Conservation (phyloP, 176 grass and related monocot genomes). For the Oryza coarctata region DNA sequence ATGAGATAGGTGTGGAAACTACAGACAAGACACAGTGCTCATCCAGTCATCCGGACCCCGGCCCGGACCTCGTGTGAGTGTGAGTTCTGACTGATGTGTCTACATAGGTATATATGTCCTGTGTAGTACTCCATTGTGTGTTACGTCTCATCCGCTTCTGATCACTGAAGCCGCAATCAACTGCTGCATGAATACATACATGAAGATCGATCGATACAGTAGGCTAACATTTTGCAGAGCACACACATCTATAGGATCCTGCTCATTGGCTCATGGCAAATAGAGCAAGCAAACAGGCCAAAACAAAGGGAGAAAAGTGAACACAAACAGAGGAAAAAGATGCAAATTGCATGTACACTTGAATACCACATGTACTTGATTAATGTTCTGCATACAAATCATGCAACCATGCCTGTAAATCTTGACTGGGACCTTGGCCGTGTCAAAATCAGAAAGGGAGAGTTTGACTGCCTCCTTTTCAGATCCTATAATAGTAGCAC, state of each 20-base stretch:
- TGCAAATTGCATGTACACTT: not conserved
- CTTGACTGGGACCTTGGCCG: not conserved
- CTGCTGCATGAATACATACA: conserved; percentile 5
- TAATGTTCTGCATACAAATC: not conserved
- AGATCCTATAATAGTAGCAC: not conserved
- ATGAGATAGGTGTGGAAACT: conserved; percentile 7
- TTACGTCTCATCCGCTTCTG: conserved; percentile 18
- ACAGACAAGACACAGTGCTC: conserved; percentile 13
- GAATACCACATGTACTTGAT: not conserved
- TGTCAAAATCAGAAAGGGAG: not conserved
- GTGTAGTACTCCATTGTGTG: not conserved
- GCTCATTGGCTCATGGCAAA: not conserved
- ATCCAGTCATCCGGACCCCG: conserved; percentile 1
- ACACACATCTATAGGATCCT: not conserved
- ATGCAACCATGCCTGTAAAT: not conserved
- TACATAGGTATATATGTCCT: conserved; percentile 8
- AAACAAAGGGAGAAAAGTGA: not conserved
- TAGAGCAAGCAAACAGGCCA: not conserved
- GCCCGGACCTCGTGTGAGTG: not conserved
- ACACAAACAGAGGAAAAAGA: not conserved
- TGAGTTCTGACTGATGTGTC: not conserved
- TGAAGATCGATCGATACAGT: not conserved
- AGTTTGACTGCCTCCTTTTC: conserved; percentile 11
- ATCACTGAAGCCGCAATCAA: not conserved
- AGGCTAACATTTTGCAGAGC: too few species aligned